Evolutionary conservation across 108 stramenopile genomes (phyloP).

Genomic region (Cyclostephanos tholiformis): DNA sequence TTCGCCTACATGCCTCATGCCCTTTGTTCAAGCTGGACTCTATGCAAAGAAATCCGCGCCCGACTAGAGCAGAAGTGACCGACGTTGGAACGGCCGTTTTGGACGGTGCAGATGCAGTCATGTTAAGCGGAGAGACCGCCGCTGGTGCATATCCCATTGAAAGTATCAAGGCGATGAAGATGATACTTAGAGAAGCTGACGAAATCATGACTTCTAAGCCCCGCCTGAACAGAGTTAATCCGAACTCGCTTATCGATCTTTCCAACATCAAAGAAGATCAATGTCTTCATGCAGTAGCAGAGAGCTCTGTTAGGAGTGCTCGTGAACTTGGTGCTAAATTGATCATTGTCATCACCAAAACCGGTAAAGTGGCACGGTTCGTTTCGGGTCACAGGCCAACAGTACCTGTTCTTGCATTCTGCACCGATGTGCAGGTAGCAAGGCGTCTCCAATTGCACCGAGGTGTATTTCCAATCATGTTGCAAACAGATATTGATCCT

Average conservation of each 20-base stretch:
- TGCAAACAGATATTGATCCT: slow-evolving; percentile 56
- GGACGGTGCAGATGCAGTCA: slow-evolving; percentile 78
- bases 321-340: slow-evolving; percentile 61
- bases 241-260: slow-evolving; percentile 35
- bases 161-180: slow-evolving; percentile 60
- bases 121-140: slow-evolving; percentile 77
- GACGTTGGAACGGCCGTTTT: slow-evolving; percentile 82
- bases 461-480: slow-evolving; percentile 56
- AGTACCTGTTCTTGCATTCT: slow-evolving; percentile 72
- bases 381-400: slow-evolving; percentile 67
- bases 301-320: slow-evolving; percentile 58
- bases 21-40: too few relatives aligned
- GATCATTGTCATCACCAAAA: slow-evolving; percentile 58
- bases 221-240: slow-evolving; percentile 37
- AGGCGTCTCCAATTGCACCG: slow-evolving; percentile 64
- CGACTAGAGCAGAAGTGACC: slow-evolving; percentile 92
- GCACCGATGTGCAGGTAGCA: slow-evolving; percentile 67
- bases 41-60: slow-evolving; percentile 89
- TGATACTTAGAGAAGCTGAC: slow-evolving; percentile 65
- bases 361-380: slow-evolving; percentile 54
- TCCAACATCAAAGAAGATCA: slow-evolving; percentile 53
- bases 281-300: slow-evolving; percentile 64
- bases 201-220: slow-evolving; percentile 47
- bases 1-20: too few relatives aligned
- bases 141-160: slow-evolving; percentile 73